Evolutionary conservation across 331 rosid species (phyloP).

Genomic region (Acacia concinna): DNA sequence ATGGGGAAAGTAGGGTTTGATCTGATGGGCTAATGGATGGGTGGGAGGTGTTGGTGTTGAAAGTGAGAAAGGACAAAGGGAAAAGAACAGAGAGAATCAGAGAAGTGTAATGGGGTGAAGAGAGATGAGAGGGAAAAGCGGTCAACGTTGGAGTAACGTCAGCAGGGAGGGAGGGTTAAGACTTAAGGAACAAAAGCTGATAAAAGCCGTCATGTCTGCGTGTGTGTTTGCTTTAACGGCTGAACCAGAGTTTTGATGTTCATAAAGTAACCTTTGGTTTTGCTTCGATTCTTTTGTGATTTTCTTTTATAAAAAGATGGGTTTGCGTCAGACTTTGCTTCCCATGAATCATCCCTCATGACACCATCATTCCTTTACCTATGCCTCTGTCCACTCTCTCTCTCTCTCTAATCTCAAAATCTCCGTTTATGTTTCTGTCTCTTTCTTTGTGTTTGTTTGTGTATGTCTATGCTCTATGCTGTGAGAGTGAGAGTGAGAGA

Average conservation of each 20-base stretch:
- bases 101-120: neutral
- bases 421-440: conserved; percentile 15
- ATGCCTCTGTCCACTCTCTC: neutral
- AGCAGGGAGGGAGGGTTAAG: conserved; percentile 42
- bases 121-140: conserved; percentile 35
- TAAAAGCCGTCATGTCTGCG: conserved; percentile 70
- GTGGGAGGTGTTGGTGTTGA: conserved; percentile 31
- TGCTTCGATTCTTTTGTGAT: conserved; percentile 9
- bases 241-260: conserved; percentile 28
- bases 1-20: neutral
- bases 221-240: conserved; percentile 58
- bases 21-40: conserved; percentile 1
- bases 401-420: neutral
- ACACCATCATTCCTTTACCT: conserved; percentile 41
- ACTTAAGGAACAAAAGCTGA: conserved; percentile 67
- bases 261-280: conserved; percentile 27
- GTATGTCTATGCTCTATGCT: neutral
- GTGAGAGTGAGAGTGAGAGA: neutral
- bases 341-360: conserved; percentile 33
- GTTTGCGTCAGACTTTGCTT: conserved; percentile 60
- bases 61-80: conserved; percentile 47
- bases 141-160: conserved; percentile 66
- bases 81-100: neutral
- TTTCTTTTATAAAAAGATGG: conserved; percentile 27
- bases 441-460: neutral